Percentiles rank a stretch among this genome's conserved stretches.
These are phyloP conservation scores for Irpex lacteus DNA, from an alignment of 1,284 basidiomycete genomes.

Conservation along the genomic window DNA sequence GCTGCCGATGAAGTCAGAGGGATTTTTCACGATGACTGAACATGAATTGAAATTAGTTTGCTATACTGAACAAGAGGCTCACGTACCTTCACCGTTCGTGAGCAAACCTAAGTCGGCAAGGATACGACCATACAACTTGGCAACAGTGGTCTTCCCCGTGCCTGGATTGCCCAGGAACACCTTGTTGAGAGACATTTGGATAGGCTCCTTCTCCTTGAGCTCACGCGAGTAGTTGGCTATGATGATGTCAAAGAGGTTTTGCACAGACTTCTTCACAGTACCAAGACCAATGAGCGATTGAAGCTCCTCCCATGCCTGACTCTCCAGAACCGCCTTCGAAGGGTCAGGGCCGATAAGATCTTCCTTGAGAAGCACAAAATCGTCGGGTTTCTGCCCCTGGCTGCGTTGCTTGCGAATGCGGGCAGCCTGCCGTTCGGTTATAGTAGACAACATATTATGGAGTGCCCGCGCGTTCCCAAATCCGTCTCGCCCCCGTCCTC, in stretches of 20 bases:
- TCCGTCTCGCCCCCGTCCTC: conserved; percentile 49
- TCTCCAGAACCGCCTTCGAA: conserved; percentile 41
- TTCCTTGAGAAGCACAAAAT: conserved; percentile 47
- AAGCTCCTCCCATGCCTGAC: conserved; percentile 49
- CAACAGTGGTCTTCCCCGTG: conserved; percentile 68
- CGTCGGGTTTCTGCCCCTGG: conserved; percentile 38
- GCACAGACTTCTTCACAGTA: conserved; percentile 54
- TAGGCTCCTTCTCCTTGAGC: conserved; percentile 48
- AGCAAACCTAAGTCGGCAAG: conserved; percentile 56
- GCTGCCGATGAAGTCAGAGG: conserved; percentile 58
- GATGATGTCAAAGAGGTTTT: conserved; percentile 44
- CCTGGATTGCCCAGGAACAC: conserved; percentile 64
- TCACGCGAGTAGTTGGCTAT: conserved; percentile 58
- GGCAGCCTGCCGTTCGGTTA: conserved; percentile 49
- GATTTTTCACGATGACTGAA: conserved; percentile 64
- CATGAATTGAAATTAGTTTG: neutral
- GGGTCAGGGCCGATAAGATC: conserved; percentile 67
- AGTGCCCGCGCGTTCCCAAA: conserved; percentile 68
- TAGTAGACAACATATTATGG: conserved; percentile 43
- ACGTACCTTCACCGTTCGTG: conserved; percentile 63
- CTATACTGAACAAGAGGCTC: neutral
- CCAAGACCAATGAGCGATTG: conserved; percentile 51
- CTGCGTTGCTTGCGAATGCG: conserved; percentile 41
- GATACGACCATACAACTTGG: conserved; percentile 60
- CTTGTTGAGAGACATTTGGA: conserved; percentile 55